A percentile compares a stretch with the other conserved stretches of the same genome.
Conservation (phyloP, 306 rosid species). For the Fragaria iinumae region DNA sequence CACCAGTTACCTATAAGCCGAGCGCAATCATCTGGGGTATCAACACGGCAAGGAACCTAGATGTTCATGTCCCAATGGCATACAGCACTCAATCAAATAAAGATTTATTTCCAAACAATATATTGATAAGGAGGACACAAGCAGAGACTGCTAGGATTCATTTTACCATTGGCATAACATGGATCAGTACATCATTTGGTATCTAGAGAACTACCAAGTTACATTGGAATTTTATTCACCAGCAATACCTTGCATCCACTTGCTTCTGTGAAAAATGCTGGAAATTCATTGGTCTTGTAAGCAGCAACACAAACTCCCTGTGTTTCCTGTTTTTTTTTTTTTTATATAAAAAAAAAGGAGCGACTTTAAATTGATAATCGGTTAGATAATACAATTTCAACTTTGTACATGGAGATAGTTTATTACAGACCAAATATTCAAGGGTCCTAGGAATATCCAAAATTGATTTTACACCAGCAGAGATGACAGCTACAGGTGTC, state of each 20-base stretch:
- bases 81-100: conserved; percentile 22
- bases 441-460: conserved; percentile 88
- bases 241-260: conserved; percentile 83
- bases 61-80: conserved; percentile 30
- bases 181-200: background rate
- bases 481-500: conserved; percentile 87
- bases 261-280: conserved; percentile 83
- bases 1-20: conserved; percentile 50
- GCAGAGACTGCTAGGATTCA: background rate
- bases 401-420: conserved; percentile 22
- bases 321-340: conserved; percentile 56
- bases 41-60: conserved; percentile 78
- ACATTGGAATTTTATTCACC: background rate
- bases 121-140: background rate
- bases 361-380: conserved; percentile 4
- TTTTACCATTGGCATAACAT: conserved; percentile 2
- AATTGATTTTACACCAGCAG: conserved; percentile 95
- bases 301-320: conserved; percentile 89
- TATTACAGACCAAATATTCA: conserved; percentile 67
- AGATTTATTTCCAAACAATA: background rate
- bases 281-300: conserved; percentile 81
- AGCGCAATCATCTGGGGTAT: conserved; percentile 77
- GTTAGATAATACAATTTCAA: conserved; percentile 12
- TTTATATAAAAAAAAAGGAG: background rate
- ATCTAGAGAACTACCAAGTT: background rate